Conservation (phyloP, 306 rosid genomes). For the Bauhinia variegata region DNA sequence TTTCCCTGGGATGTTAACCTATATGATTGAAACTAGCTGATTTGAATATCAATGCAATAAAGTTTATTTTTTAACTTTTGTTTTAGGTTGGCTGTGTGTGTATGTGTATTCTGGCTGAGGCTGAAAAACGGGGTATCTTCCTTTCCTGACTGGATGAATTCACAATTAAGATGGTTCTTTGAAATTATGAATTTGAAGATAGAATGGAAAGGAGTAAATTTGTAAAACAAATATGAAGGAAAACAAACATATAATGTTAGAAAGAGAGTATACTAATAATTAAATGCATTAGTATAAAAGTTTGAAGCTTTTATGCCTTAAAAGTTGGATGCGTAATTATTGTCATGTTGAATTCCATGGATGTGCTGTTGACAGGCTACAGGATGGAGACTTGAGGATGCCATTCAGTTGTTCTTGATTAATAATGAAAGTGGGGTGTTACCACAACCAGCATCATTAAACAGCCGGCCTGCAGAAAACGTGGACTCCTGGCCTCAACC, state of each 20-base stretch:
- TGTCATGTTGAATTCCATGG: conserved; percentile 11
- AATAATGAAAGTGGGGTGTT: conserved; percentile 65
- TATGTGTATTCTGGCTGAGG: background rate
- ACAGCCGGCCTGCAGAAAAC: conserved; percentile 35
- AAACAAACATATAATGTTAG: background rate
- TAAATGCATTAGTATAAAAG: background rate
- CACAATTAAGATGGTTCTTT: too few relatives aligned
- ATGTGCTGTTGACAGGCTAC: conserved; percentile 69
- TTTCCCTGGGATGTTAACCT: too few relatives aligned
- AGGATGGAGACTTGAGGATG: conserved; percentile 94
- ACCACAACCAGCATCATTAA: conserved; percentile 13
- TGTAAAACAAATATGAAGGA: background rate
- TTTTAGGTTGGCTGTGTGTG: too few relatives aligned
- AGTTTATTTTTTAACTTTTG: too few relatives aligned
- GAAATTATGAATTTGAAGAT: too few relatives aligned
- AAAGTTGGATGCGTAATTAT: background rate
- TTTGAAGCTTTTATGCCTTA: background rate
- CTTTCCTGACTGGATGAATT: background rate
- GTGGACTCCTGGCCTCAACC: conserved; percentile 44
- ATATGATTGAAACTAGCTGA: too few relatives aligned
- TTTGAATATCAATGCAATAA: too few relatives aligned
- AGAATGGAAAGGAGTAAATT: background rate
- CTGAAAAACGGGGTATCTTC: background rate
- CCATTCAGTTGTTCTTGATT: conserved; percentile 82
- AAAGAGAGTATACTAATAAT: background rate